Evolutionary conservation across 371 early-diverging fungal genomes (phyloP).

Genomic region (Conidiobolus incongruus): DNA sequence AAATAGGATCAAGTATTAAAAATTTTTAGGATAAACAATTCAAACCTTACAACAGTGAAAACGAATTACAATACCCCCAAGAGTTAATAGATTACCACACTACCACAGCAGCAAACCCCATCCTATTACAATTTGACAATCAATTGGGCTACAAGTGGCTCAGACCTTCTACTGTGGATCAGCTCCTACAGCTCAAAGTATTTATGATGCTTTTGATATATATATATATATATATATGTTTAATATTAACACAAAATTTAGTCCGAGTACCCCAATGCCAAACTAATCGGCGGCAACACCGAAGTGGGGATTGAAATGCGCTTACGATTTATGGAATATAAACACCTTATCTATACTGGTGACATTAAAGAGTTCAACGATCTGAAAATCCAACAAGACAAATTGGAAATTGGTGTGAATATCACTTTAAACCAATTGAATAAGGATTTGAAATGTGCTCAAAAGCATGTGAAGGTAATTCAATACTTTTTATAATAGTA

Average conservation of each 20-base stretch:
- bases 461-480: not conserved
- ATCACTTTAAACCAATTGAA: slow-evolving; percentile 24
- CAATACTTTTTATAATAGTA: slow-evolving; percentile 5
- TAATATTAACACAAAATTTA: too few species aligned
- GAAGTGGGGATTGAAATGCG: slow-evolving; percentile 48
- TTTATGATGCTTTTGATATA: too few species aligned
- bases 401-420: slow-evolving; percentile 19
- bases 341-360: slow-evolving; percentile 25
- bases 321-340: slow-evolving; percentile 37
- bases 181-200: too few species aligned
- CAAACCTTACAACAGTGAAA: slow-evolving; percentile 20
- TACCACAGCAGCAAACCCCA: too few species aligned
- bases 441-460: slow-evolving; percentile 10
- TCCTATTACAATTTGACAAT: too few species aligned
- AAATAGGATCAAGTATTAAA: too few species aligned
- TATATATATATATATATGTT: too few species aligned
- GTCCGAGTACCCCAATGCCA: slow-evolving; percentile 19
- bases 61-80: slow-evolving; percentile 33
- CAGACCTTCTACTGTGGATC: too few species aligned
- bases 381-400: slow-evolving; percentile 8
- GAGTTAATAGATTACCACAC: too few species aligned
- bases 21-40: too few species aligned
- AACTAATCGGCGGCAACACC: slow-evolving; percentile 55
- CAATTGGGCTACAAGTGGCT: too few species aligned
- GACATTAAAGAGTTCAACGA: slow-evolving; percentile 35